Evolutionary conservation across 2,329 filamentous ascomycete species (phyloP), one percentile per base, ranked within the genome.

Genomic region (Fusarium napiforme): DNA sequence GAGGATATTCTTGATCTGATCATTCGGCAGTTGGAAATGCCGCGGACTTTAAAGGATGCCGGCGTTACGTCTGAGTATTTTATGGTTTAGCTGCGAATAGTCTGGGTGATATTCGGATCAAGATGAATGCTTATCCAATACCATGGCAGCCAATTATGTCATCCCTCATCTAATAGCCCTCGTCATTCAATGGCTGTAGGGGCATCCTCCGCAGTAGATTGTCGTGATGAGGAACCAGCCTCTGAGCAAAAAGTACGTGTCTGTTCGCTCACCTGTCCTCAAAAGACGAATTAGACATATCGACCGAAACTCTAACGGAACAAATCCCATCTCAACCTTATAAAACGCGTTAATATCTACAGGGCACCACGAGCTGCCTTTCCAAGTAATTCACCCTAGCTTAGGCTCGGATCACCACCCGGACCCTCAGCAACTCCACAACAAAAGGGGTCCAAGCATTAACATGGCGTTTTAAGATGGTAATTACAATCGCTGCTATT

Each of bases 91-190:
- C 60, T 7, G 30, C 19, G 7, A 71, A 66, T 14, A 70, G 67
- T 19, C 32, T 71, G 19, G 61, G 49, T 6, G 56, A 70, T 19
- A 55, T 71, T 10, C 61, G 40, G 61, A 71, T 71, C 30, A 71
- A 49, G 26, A 71, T 45, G 0, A 67, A 71, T 19, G 34, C 67
- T 7, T 55, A 59, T 28, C 6, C 26, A 28, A 28, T 28, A 28
- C 26, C 26, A 26, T 26, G 26, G 26, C 26, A 26, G 26, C 26
- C 26, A 6, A 7, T 28, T 7, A 28, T 28, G 28, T 30, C 4
- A 30, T 49, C 14, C 0, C 28, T 49, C 46, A 4, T 9, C 21
- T 16, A 4, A 16, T 16, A 9, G 2, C 30, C 15, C 15, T 9
- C 9, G 26, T 9, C 6, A 34, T 50, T 14, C 30, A 26, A 26